phyloP scores from a whole-genome alignment of 306 rosid species.

The Cicer arietinum region DNA sequence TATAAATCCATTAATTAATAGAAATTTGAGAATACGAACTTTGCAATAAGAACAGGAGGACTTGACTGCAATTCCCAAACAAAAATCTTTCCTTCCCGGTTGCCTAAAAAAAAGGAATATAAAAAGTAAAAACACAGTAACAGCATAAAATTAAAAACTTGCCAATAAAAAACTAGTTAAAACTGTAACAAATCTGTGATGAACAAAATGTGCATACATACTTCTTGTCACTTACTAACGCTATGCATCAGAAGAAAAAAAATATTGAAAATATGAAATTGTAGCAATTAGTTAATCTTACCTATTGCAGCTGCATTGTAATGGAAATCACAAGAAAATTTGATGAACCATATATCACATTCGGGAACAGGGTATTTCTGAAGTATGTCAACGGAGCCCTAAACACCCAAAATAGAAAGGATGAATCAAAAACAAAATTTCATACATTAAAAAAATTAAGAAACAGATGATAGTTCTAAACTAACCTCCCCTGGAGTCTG shows the following conservation, averaged over 20 bases:
- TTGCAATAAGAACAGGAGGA: conserved; percentile 84
- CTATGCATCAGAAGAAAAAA: neutral
- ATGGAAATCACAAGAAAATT: conserved; percentile 93
- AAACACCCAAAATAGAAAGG: conserved; percentile 30
- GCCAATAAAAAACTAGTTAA: conserved; percentile 2
- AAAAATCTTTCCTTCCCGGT: conserved; percentile 85
- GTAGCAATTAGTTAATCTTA: conserved; percentile 37
- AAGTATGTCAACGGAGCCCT: conserved; percentile 91
- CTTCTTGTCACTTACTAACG: conserved; percentile 5
- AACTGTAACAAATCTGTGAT: neutral
- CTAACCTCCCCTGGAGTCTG: conserved; percentile 98
- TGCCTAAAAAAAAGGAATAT: conserved; percentile 58
- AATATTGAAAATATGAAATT: conserved; percentile 2
- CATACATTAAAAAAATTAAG: neutral
- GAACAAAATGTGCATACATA: conserved; percentile 19
- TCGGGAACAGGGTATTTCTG: conserved; percentile 97
- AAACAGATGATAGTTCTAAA: conserved; percentile 44
- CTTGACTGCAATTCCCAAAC: conserved; percentile 97
- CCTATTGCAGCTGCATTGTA: conserved; percentile 82
- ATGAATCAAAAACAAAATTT: conserved; percentile 20
- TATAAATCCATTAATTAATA: conserved; percentile 9
- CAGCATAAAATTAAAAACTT: conserved; percentile 14
- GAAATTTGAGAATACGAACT: conserved; percentile 47
- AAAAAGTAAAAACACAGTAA: neutral
- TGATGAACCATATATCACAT: conserved; percentile 98